phyloP scores from a whole-genome alignment of 2,329 filamentous ascomycete species.

The Tolypocladium inflatum region DNA sequence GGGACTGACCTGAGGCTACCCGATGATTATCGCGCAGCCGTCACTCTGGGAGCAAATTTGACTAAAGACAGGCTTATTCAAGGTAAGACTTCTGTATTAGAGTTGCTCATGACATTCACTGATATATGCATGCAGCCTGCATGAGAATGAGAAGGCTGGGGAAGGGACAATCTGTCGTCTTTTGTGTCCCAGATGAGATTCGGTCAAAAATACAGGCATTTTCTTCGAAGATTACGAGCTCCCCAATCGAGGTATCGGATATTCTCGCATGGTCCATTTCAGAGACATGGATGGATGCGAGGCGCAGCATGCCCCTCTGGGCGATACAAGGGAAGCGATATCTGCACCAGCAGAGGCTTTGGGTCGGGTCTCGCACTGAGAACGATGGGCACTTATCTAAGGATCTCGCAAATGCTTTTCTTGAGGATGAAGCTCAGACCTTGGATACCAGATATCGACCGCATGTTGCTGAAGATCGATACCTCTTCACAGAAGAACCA shows the following conservation, averaged over 20 bases:
- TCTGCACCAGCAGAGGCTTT: conserved; percentile 14
- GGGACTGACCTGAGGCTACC: conserved; percentile 59
- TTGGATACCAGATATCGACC: conserved; percentile 1
- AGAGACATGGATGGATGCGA: conserved; percentile 43
- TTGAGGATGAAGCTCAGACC: background rate
- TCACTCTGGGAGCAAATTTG: conserved; percentile 54
- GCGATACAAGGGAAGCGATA: conserved; percentile 45
- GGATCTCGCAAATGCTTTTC: background rate
- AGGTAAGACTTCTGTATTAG: conserved; percentile 31
- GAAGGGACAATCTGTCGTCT: conserved; percentile 52
- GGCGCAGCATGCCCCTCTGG: conserved; percentile 48
- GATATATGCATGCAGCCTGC: conserved; percentile 35
- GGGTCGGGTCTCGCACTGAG: background rate
- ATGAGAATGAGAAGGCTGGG: conserved; percentile 61
- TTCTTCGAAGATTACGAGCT: conserved; percentile 27
- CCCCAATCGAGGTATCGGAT: conserved; percentile 21
- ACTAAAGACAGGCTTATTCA: conserved; percentile 62
- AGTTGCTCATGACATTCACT: background rate
- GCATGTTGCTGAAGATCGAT: background rate
- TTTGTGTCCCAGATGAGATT: conserved; percentile 50
- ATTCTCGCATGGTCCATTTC: conserved; percentile 50
- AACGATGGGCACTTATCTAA: background rate
- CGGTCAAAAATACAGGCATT: conserved; percentile 32
- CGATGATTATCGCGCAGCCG: conserved; percentile 45
- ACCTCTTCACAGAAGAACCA: background rate